phyloP scores from a whole-genome alignment of 108 stramenopile genomes.

The Cyclotella atomus region DNA sequence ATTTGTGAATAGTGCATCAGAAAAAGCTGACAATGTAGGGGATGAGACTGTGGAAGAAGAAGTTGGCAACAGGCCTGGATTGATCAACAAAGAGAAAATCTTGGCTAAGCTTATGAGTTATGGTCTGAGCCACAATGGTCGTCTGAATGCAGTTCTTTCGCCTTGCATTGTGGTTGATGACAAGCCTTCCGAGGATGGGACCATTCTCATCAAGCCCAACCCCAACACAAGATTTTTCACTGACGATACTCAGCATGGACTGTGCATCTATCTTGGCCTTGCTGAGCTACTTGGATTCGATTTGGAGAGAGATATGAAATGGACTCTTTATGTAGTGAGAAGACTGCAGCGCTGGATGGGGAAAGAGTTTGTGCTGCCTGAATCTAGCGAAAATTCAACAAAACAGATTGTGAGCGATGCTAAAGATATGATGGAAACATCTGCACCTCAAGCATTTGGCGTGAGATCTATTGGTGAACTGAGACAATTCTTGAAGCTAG shows the following conservation, averaged over 20 bases:
- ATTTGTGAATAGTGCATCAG: neutral
- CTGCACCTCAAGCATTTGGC: slow-evolving; percentile 55
- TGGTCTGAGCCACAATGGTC: slow-evolving; percentile 50
- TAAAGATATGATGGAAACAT: slow-evolving; percentile 46
- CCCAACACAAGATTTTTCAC: slow-evolving; percentile 48
- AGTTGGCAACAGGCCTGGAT: slow-evolving; percentile 19
- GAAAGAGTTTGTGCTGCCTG: slow-evolving; percentile 54
- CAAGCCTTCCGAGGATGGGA: slow-evolving; percentile 32
- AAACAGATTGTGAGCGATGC: slow-evolving; percentile 40
- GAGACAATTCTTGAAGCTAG: slow-evolving; percentile 44
- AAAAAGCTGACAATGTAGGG: neutral
- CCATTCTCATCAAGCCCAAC: slow-evolving; percentile 48
- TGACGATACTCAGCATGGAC: slow-evolving; percentile 52
- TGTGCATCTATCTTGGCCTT: slow-evolving; percentile 51
- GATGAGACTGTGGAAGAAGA: neutral
- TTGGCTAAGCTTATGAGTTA: slow-evolving; percentile 45
- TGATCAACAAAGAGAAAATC: slow-evolving; percentile 36
- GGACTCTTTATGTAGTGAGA: slow-evolving; percentile 49
- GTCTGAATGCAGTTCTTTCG: slow-evolving; percentile 51
- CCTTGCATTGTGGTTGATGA: slow-evolving; percentile 53
- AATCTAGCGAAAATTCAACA: neutral
- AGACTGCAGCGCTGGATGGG: slow-evolving; percentile 55
- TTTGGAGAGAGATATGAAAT: slow-evolving; percentile 51
- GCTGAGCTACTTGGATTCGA: slow-evolving; percentile 52
- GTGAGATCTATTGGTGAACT: slow-evolving; percentile 38